Percentiles rank a stretch among this genome's conserved stretches.
Evolutionary conservation across 2,329 filamentous ascomycete species (phyloP).

Genomic region (Aspergillus udagawae): DNA sequence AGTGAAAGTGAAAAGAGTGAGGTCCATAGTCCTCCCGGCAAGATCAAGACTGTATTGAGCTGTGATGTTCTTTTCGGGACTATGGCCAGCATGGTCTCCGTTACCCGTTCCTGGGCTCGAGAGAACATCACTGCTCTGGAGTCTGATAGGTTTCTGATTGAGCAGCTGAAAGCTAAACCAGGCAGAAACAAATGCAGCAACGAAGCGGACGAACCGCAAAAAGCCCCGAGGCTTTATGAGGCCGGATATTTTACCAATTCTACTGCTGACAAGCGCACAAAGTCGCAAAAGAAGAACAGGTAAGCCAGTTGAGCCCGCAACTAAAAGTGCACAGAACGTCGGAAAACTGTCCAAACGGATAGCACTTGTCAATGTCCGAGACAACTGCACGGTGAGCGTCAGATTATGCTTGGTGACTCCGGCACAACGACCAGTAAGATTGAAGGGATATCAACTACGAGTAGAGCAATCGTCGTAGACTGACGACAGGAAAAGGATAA

Average conservation of each 20-base stretch:
- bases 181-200: slow-evolving; percentile 47
- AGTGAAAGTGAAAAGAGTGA: slow-evolving; percentile 73
- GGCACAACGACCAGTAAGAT: neutral
- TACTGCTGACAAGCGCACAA: slow-evolving; percentile 21
- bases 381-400: slow-evolving; percentile 31
- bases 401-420: slow-evolving; percentile 10
- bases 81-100: slow-evolving; percentile 4
- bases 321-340: slow-evolving; percentile 49
- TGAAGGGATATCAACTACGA: neutral
- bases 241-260: slow-evolving; percentile 13
- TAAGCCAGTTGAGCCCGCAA: slow-evolving; percentile 50
- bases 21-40: slow-evolving; percentile 73
- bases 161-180: slow-evolving; percentile 48
- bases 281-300: slow-evolving; percentile 27
- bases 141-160: slow-evolving; percentile 35
- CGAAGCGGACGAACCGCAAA: slow-evolving; percentile 35
- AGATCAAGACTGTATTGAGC: slow-evolving; percentile 29
- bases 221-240: slow-evolving; percentile 13
- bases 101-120: slow-evolving; percentile 4
- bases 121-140: slow-evolving; percentile 10
- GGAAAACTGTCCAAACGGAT: slow-evolving; percentile 48
- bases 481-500: neutral
- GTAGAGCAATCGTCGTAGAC: neutral
- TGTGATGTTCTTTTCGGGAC: slow-evolving; percentile 4
- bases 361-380: slow-evolving; percentile 35